Base-by-base conservation (phyloP, 1,139 yeast species). In the Geotrichum histeridarum region DNA sequence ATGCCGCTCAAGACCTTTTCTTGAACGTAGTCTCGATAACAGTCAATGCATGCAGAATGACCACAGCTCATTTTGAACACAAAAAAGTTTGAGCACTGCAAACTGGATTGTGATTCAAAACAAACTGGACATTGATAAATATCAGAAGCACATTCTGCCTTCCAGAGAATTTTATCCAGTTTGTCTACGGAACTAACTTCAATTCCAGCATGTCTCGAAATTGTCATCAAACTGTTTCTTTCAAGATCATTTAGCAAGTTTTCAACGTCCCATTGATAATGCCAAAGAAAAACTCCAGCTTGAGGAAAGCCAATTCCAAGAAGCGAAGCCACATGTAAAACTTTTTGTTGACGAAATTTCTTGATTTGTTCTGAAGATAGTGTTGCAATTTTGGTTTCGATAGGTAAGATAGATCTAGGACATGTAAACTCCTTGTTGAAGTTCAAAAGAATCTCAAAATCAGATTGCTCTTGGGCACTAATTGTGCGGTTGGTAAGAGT, bases 21-120 rank as follows among this genome's bases (percentile, higher is more conserved):
- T 7, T 70, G 65, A 15, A 86, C 69, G 64, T 88, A 90, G 41
- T 74, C 76, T 15, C 73, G 67, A 66, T 84, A 90, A 67, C 98
- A 91, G 15, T 70, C 72, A 1, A 74, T 59, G 66, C 98, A 91
- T 61, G 76, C 86, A 52, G 72, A 73, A 67, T 91, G 96, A 8
- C 76, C 77, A 67, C 98, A 91, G 30, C 75, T 74, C 27, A 88
- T 68, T 1, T 79, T 71, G 64, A 82, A 88, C 0, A 80, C 73
- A 17, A 62, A 54, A 49, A n/a, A 37, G 39, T 2, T 2, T 6
- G n/a, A 8, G 15, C 37, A 12, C 37, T 11, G 2, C 9, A 17
- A 17, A 37, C 18, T 37, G n/a, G n/a, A 8, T 37, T 37, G n/a
- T 8, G 18, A 2, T 8, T 37, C 15, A 37, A 37, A 37, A 37